Conservation (phyloP, 805 yeast species). For the Ogataea kodamae region DNA sequence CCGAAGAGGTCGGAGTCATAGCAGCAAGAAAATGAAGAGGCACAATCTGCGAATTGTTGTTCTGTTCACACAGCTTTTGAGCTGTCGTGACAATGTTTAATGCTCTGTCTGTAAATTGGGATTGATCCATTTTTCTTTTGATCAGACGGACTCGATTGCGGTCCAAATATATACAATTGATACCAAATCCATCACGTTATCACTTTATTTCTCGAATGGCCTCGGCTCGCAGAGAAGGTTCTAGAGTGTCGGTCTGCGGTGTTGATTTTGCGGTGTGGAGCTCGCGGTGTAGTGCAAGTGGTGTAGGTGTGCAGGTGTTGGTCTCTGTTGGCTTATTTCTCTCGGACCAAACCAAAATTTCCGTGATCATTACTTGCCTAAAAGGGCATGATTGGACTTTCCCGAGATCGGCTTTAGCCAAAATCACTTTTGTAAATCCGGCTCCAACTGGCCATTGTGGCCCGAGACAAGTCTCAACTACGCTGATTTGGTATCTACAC, state of each 20-base stretch:
- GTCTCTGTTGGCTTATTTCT: too few species aligned
- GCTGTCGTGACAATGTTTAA: conserved; percentile 77
- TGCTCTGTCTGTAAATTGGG: conserved; percentile 94
- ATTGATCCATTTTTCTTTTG: conserved; percentile 62
- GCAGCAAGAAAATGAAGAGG: conserved; percentile 95
- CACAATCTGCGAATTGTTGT: conserved; percentile 73
- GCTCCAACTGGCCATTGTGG: background rate
- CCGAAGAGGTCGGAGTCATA: conserved; percentile 64
- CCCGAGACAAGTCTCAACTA: too few species aligned
- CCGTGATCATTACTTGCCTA: conserved; percentile 3
- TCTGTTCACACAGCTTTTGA: conserved; percentile 76
- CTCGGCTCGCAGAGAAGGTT: conserved; percentile 10
- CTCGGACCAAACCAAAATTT: conserved; percentile 3
- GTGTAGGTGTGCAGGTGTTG: background rate
- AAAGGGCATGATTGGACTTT: conserved; percentile 1
- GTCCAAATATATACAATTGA: conserved; percentile 3
- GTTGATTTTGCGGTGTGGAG: conserved; percentile 1
- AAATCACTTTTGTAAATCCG: too few species aligned
- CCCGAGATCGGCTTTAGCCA: conserved; percentile 9
- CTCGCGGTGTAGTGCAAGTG: conserved; percentile 2
- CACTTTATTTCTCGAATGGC: conserved; percentile 1
- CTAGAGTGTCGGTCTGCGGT: conserved; percentile 4
- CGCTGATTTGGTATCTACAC: too few species aligned
- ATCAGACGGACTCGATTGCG: too few species aligned
- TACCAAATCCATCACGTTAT: background rate